phyloP scores from a whole-genome alignment of 2,329 filamentous ascomycete species.

The Neofusicoccum parvum region DNA sequence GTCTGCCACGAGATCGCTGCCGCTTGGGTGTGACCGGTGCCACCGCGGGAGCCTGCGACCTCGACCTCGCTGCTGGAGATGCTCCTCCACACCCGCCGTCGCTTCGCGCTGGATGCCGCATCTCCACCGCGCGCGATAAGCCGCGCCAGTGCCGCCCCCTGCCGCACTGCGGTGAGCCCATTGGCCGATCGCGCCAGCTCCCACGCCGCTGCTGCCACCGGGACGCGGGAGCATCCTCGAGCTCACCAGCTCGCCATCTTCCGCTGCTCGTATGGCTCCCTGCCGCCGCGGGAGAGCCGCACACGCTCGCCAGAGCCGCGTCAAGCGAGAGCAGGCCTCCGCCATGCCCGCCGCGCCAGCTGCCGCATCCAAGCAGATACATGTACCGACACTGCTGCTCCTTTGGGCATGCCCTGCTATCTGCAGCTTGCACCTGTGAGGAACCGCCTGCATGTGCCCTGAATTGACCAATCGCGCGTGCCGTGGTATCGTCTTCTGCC shows the following conservation, averaged over 20 bases:
- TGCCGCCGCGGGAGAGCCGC: neutral
- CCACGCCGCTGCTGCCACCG: neutral
- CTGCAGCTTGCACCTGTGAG: too few species aligned
- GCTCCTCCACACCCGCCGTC: neutral
- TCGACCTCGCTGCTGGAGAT: neutral
- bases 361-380: neutral
- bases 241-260: too few species aligned
- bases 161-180: slow-evolving; percentile 5
- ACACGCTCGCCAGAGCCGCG: neutral
- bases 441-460: too few species aligned
- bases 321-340: too few species aligned
- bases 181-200: neutral
- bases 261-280: too few species aligned
- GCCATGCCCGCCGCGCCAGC: neutral
- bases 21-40: slow-evolving; percentile 14
- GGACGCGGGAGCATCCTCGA: neutral
- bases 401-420: too few species aligned
- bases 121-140: slow-evolving; percentile 10
- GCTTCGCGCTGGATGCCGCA: neutral
- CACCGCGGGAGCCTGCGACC: neutral
- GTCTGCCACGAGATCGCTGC: slow-evolving; percentile 6
- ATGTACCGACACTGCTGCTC: too few species aligned
- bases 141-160: neutral
- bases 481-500: too few species aligned
- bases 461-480: neutral